Conservation (phyloP, 2,329 filamentous ascomycete genomes). For the Alternaria solani region DNA sequence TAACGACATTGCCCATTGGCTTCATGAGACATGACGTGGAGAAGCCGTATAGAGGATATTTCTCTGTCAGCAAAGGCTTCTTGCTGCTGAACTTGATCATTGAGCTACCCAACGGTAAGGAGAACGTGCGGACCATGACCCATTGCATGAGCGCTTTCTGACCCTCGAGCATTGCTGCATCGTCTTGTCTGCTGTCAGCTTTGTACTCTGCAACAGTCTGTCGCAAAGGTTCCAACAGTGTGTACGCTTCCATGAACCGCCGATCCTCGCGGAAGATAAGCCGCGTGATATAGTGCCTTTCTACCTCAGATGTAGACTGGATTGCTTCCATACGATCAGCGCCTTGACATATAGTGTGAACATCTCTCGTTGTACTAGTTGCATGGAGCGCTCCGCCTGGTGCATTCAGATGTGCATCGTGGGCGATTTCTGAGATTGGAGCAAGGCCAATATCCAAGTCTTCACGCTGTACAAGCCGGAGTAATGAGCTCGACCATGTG, state of each 20-base stretch:
- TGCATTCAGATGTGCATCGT: conserved; percentile 36
- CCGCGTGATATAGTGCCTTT: conserved; percentile 80
- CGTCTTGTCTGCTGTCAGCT: conserved; percentile 78
- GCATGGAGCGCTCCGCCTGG: conserved; percentile 23
- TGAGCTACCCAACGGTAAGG: conserved; percentile 85
- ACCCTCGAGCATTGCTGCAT: conserved; percentile 86
- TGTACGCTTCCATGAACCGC: conserved; percentile 84
- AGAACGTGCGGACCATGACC: conserved; percentile 85
- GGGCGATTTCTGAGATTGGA: conserved; percentile 27
- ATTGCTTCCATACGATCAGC: conserved; percentile 70
- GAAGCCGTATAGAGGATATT: conserved; percentile 88
- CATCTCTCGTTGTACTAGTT: conserved; percentile 63
- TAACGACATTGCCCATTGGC: conserved; percentile 88
- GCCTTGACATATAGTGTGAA: conserved; percentile 77
- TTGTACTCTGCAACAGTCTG: conserved; percentile 80
- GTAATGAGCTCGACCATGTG: conserved; percentile 74
- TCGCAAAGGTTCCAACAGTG: conserved; percentile 84
- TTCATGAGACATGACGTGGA: conserved; percentile 91
- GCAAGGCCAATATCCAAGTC: conserved; percentile 68
- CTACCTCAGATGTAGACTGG: conserved; percentile 82
- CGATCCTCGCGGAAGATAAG: conserved; percentile 92
- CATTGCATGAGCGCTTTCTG: conserved; percentile 91
- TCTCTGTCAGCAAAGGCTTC: conserved; percentile 89
- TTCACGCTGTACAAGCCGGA: conserved; percentile 80
- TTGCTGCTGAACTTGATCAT: conserved; percentile 89